Conservation (phyloP, 495 filamentous ascomycete species). For the Penicillium lividum region DNA sequence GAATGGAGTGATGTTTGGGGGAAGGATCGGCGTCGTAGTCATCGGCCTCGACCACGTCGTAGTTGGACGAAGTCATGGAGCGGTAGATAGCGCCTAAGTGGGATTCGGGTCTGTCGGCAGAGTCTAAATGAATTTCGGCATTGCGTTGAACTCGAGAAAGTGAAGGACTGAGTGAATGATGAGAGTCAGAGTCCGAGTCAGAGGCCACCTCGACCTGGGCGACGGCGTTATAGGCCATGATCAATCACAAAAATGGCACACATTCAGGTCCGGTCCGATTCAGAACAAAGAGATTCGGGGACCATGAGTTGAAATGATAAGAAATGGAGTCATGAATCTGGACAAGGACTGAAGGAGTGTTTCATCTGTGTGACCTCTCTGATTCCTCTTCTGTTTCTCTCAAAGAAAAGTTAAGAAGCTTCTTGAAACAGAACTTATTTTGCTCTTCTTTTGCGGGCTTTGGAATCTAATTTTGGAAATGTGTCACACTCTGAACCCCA, state of each 20-base stretch:
- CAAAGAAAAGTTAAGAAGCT: too few relatives aligned
- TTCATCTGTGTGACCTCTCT: slow-evolving; percentile 13
- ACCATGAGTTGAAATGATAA: slow-evolving; percentile 11
- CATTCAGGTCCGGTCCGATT: slow-evolving; percentile 12
- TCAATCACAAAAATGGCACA: slow-evolving; percentile 2
- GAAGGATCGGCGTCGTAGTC: slow-evolving; percentile 45
- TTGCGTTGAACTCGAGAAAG: slow-evolving; percentile 32
- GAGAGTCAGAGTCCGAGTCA: slow-evolving; percentile 40
- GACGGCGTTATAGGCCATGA: slow-evolving; percentile 52
- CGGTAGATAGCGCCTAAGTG: slow-evolving; percentile 42
- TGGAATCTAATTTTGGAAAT: background rate
- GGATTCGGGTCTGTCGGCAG: slow-evolving; percentile 24
- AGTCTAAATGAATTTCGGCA: slow-evolving; percentile 26
- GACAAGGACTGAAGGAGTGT: slow-evolving; percentile 4
- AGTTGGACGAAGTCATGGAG: slow-evolving; percentile 44
- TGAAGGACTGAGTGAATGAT: slow-evolving; percentile 31
- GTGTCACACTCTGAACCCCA: background rate
- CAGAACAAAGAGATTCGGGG: slow-evolving; percentile 6
- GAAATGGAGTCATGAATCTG: slow-evolving; percentile 1
- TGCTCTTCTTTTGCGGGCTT: background rate
- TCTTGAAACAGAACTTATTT: too few relatives aligned
- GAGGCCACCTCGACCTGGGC: slow-evolving; percentile 45
- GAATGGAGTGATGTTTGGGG: slow-evolving; percentile 28
- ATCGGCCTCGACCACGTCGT: slow-evolving; percentile 50
- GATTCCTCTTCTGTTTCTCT: background rate